A percentile compares a stretch with the other conserved stretches of the same genome.
These are phyloP conservation scores for Trichoderma koningii DNA, from an alignment of 2,329 filamentous ascomycete genomes.

Conservation along the genomic window DNA sequence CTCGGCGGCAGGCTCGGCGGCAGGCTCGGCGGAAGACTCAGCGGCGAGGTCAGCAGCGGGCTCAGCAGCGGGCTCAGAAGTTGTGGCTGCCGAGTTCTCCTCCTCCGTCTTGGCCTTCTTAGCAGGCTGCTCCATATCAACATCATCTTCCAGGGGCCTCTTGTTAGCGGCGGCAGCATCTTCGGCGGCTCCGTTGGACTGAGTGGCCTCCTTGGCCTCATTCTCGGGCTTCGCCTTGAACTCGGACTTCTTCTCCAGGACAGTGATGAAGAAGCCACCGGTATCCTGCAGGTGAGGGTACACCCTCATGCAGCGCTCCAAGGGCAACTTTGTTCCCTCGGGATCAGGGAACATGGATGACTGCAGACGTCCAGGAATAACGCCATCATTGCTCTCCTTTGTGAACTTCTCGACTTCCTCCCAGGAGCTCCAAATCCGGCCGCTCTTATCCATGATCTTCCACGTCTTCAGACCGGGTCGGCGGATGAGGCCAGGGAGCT, in stretches of 20 bases:
- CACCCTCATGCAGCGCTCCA: constrained; percentile 89
- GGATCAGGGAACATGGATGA: constrained; percentile 81
- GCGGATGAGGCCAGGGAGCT: constrained; percentile 76
- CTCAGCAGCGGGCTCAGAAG: constrained; percentile 5
- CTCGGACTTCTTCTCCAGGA: constrained; percentile 87
- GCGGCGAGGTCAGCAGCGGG: no score
- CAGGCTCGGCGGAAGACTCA: no score
- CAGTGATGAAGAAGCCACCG: constrained; percentile 95
- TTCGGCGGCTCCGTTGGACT: constrained; percentile 26
- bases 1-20: no score
- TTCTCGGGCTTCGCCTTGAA: constrained; percentile 76
- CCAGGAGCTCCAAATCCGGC: constrained; percentile 78
- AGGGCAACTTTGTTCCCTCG: constrained; percentile 63
- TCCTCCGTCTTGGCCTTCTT: constrained; percentile 54
- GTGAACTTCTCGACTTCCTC: constrained; percentile 74
- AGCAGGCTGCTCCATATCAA: constrained; percentile 44
- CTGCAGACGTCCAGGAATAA: constrained; percentile 66
- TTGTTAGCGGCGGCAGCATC: constrained; percentile 38
- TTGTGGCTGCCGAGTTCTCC: constrained; percentile 28
- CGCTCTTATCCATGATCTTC: constrained; percentile 88
- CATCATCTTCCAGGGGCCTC: constrained; percentile 42
- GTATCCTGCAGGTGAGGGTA: constrained; percentile 97
- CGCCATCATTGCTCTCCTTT: constrained; percentile 56
- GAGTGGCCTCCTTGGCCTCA: constrained; percentile 44
- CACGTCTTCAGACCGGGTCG: constrained; percentile 76